phyloP scores from a whole-genome alignment of 2,329 filamentous ascomycete genomes.

The Trichoderma sp. region DNA sequence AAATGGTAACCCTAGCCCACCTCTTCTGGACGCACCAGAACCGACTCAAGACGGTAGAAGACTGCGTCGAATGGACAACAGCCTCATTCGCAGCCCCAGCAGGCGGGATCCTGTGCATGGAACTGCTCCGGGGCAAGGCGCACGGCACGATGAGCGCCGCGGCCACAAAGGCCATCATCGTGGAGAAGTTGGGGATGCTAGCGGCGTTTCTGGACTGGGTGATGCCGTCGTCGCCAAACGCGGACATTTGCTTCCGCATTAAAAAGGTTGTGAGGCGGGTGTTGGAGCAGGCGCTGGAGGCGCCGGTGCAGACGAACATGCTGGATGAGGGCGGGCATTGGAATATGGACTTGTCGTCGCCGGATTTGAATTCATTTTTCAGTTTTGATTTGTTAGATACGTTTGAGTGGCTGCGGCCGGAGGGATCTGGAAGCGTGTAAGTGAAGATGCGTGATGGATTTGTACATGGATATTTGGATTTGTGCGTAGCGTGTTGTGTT shows the following conservation, averaged over 20 bases:
- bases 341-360: neutral
- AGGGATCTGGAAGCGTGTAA: neutral
- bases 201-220: conserved; percentile 50
- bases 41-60: conserved; percentile 38
- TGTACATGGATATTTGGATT: neutral
- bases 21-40: conserved; percentile 48
- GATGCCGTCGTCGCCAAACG: conserved; percentile 45
- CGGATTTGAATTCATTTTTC: conserved; percentile 33
- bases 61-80: conserved; percentile 47
- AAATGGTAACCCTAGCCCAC: conserved; percentile 45
- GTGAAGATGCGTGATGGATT: neutral
- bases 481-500: neutral
- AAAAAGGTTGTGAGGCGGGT: conserved; percentile 42
- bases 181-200: conserved; percentile 49
- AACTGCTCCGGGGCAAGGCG: conserved; percentile 39
- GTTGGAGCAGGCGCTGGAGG: conserved; percentile 41
- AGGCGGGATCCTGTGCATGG: conserved; percentile 47
- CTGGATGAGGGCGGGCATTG: conserved; percentile 5
- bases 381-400: conserved; percentile 50
- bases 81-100: conserved; percentile 48
- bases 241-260: conserved; percentile 43
- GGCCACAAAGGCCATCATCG: conserved; percentile 43
- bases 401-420: conserved; percentile 44
- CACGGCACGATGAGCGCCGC: conserved; percentile 25
- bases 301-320: conserved; percentile 10